Base-by-base conservation (phyloP, 306 rosid species). In the Quercus parvula region DNA sequence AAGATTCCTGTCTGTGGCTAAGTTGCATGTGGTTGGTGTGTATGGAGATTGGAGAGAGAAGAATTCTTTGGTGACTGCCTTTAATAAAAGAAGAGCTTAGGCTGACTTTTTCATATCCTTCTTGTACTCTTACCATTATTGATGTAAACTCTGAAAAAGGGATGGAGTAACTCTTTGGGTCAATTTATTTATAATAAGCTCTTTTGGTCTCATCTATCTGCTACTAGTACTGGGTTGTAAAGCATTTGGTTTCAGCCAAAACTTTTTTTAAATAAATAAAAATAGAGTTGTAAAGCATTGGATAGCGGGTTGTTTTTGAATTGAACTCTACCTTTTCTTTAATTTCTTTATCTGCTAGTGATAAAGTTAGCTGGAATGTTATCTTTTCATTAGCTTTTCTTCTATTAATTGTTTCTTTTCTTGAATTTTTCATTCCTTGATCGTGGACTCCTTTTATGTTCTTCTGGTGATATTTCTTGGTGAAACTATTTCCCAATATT, bases 41-140 rank as follows among this genome's bases (percentile, higher is more conserved):
- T 73, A 84, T 59, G 38, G 70, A 77, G 79, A 52, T 77, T 69
- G 38, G 70, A 77, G 79, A 52, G 46, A 24, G 49, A 59, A 52
- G 49, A 41, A 80, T 80, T 80, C 76, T 72, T 84, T 64, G 81
- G 78, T 77, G 70, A 66, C 77, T 66, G 46, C 81, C 51, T 80
- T 52, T 25, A 84, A 83, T 83, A 80, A 71, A 69, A 19, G 24
- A 49, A 58, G 27, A 72, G 61, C 17, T 72, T 75, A 41, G 78
- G 56, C 70, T 83, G 30, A 58, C 49, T 78, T 67, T 74, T 19
- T 62, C 19, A 71, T 70, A 25, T 24, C 35, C n/a, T 63, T 33
- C 28, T 22, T 64, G 27, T 33, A 5, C 41, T 41, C 12, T 8
- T 61, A 7, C 18, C 22, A 14, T 61, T 61, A 22, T 22, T 13